These are phyloP conservation scores for Scheffersomyces titani DNA, from an alignment of 1,139 yeast genomes.

Conservation along the genomic window DNA sequence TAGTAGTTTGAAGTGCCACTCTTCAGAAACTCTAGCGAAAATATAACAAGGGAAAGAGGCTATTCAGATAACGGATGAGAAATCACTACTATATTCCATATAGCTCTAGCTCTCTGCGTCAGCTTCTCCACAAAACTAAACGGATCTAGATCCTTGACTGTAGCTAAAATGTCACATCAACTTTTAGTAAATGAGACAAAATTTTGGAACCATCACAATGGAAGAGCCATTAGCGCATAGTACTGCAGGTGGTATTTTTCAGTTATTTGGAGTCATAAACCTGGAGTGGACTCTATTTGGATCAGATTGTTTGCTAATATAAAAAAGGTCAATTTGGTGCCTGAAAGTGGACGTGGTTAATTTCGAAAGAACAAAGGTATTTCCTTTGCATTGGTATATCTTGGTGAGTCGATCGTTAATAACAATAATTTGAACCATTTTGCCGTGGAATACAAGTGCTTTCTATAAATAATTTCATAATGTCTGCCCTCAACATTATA, in stretches of 20 bases:
- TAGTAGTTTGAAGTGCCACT: neutral
- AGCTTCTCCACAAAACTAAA: neutral
- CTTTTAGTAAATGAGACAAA: neutral
- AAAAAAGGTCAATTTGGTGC: neutral
- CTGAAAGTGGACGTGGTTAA: neutral
- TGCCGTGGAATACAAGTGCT: no score
- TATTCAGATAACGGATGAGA: neutral
- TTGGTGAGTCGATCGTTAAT: neutral
- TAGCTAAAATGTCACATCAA: neutral
- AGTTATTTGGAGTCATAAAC: neutral
- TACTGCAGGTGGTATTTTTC: neutral
- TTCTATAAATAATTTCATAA: neutral
- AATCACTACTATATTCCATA: neutral
- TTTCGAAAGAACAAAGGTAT: neutral
- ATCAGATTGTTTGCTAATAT: neutral
- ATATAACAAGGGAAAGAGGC: neutral
- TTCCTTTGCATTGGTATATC: neutral
- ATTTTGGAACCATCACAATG: neutral
- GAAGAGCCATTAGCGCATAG: neutral
- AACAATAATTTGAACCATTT: no score
- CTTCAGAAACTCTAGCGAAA: neutral
- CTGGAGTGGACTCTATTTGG: neutral
- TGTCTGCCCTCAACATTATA: constrained; percentile 15
- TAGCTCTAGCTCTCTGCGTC: neutral
- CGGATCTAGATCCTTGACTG: neutral